Conservation (phyloP, 345 rosid genomes). For the Sapria himalayana region DNA sequence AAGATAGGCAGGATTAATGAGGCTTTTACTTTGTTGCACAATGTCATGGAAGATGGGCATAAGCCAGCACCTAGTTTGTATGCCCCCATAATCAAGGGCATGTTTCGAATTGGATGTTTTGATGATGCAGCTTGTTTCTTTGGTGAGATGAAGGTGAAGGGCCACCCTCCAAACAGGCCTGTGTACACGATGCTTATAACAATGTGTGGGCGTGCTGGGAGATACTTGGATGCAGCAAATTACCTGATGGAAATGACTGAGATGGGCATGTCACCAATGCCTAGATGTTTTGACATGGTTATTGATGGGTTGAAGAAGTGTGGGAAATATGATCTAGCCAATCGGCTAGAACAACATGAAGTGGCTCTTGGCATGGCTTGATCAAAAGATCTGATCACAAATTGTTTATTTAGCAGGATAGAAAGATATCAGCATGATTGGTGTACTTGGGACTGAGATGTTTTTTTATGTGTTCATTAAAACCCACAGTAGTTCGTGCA, state of each 20-base stretch:
- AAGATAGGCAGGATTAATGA: constrained; percentile 61
- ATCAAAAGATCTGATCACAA: too few relatives aligned
- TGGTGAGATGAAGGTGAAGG: constrained; percentile 69
- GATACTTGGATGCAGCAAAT: constrained; percentile 56
- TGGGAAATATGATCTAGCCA: constrained; percentile 78
- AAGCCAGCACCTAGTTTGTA: constrained; percentile 80
- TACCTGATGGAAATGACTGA: constrained; percentile 83
- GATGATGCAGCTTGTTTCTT: constrained; percentile 79
- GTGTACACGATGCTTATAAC: constrained; percentile 85
- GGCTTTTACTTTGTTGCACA: constrained; percentile 44
- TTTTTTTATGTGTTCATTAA: too few relatives aligned
- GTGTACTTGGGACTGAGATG: too few relatives aligned
- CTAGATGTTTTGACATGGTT: constrained; percentile 81
- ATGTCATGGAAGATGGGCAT: constrained; percentile 64
- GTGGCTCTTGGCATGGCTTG: constrained; percentile 33
- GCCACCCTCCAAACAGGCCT: constrained; percentile 74
- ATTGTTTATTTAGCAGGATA: background rate
- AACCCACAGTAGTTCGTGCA: too few relatives aligned
- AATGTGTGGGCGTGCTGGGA: constrained; percentile 82
- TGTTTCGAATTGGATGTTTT: constrained; percentile 60
- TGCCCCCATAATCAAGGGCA: constrained; percentile 63
- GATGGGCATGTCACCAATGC: constrained; percentile 58
- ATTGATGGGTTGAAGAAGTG: constrained; percentile 70
- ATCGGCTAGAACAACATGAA: constrained; percentile 56
- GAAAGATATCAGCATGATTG: background rate